A percentile compares a stretch with the other conserved stretches of the same genome.
Conservation (phyloP, 169 alveolate species). For the Babesia ovata region DNA sequence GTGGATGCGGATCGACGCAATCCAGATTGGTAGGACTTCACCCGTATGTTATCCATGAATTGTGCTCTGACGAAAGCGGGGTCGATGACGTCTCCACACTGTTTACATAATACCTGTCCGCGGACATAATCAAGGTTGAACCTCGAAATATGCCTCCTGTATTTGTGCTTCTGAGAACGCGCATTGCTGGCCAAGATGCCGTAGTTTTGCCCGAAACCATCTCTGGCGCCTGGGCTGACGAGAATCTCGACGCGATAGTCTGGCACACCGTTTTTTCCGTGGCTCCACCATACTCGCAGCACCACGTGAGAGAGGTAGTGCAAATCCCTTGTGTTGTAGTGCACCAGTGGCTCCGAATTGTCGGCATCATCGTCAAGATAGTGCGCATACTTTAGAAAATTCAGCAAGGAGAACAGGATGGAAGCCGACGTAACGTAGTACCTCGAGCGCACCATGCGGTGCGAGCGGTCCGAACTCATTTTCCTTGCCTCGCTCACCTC, state of each 20-base stretch:
- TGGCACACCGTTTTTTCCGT: slow-evolving; percentile 49
- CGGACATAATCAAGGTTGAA: slow-evolving; percentile 58
- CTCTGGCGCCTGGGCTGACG: slow-evolving; percentile 84
- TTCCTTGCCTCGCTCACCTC: slow-evolving; percentile 83
- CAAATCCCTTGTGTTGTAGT: slow-evolving; percentile 74
- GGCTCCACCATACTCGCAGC: slow-evolving; percentile 83
- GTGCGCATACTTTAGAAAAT: slow-evolving; percentile 74
- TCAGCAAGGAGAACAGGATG: slow-evolving; percentile 79
- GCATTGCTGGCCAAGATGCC: slow-evolving; percentile 73
- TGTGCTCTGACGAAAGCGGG: slow-evolving; percentile 34
- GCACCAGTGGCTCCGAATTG: slow-evolving; percentile 64
- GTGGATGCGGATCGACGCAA: slow-evolving; percentile 22
- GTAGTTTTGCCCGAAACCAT: slow-evolving; percentile 80
- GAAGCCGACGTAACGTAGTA: slow-evolving; percentile 89
- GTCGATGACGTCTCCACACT: slow-evolving; percentile 31
- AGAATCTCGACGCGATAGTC: slow-evolving; percentile 78
- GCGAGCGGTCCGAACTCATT: slow-evolving; percentile 82
- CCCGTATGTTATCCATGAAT: slow-evolving; percentile 14
- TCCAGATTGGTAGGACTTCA: not conserved
- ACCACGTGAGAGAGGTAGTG: slow-evolving; percentile 84
- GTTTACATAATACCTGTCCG: slow-evolving; percentile 43
- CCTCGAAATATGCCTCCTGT: slow-evolving; percentile 69
- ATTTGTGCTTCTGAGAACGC: slow-evolving; percentile 74
- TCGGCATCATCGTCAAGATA: slow-evolving; percentile 64
- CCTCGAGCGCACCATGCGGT: slow-evolving; percentile 86